These are phyloP conservation scores for Domatiomyces catenatus DNA, from an alignment of 2,329 filamentous ascomycete species.

Conservation along the genomic window DNA sequence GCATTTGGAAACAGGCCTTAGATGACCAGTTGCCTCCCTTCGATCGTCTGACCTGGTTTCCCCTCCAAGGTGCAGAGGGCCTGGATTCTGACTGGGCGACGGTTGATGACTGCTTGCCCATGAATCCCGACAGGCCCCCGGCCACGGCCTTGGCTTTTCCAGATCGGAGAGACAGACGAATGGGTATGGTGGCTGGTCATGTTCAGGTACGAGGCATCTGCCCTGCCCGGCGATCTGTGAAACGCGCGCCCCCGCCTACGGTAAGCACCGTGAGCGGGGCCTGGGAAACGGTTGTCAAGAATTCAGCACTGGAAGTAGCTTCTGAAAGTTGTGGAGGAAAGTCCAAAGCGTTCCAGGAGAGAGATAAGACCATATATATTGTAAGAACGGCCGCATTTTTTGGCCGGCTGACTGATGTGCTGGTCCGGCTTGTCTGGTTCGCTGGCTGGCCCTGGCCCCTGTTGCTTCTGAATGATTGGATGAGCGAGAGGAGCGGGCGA, in stretches of 20 bases:
- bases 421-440: background rate
- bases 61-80: background rate
- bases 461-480: background rate
- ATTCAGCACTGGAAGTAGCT: background rate
- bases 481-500: background rate
- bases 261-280: background rate
- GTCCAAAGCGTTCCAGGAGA: background rate
- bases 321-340: background rate
- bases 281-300: background rate
- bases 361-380: background rate
- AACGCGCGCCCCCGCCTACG: background rate
- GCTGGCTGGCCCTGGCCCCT: background rate
- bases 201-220: background rate
- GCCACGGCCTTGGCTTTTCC: background rate
- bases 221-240: background rate
- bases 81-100: background rate
- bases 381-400: background rate
- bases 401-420: background rate
- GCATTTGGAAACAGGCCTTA: background rate
- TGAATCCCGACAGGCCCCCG: background rate
- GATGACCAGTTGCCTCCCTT: background rate
- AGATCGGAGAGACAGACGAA: background rate
- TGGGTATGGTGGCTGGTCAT: background rate
- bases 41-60: background rate
- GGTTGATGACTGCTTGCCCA: background rate